Conservation (phyloP, 2,329 filamentous ascomycete species). For the Phyllosticta citrichinensis region DNA sequence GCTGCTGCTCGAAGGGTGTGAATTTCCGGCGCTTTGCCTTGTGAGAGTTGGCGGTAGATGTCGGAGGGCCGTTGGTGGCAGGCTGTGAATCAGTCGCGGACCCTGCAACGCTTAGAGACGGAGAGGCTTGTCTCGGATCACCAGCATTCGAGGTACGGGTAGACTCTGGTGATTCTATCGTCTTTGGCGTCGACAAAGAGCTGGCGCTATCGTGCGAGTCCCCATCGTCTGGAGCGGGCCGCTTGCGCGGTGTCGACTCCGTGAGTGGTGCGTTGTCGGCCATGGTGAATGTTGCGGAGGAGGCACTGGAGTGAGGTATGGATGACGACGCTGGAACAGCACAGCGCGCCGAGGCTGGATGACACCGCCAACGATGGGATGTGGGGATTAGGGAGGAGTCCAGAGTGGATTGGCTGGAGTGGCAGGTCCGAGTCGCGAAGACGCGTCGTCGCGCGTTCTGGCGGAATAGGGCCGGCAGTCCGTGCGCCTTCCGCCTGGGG, state of each 20-base stretch:
- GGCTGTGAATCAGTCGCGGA: constrained; percentile 1
- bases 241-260: constrained; percentile 20
- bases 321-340: neutral
- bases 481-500: neutral
- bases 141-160: constrained; percentile 8
- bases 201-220: constrained; percentile 17
- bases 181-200: constrained; percentile 19
- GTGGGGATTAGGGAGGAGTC: neutral
- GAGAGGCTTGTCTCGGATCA: constrained; percentile 11
- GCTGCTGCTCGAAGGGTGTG: constrained; percentile 34
- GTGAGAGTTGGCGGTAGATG: neutral
- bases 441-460: neutral
- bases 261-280: constrained; percentile 15
- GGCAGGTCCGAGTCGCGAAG: neutral
- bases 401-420: neutral
- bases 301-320: neutral
- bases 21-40: constrained; percentile 35
- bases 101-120: constrained; percentile 14
- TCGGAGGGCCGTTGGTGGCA: neutral
- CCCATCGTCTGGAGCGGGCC: constrained; percentile 23
- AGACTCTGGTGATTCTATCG: constrained; percentile 22
- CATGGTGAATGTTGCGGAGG: constrained; percentile 16
- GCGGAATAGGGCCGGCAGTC: neutral
- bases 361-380: neutral
- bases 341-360: neutral